These are phyloP conservation scores for Cylindrodendrum hubeiense DNA, from an alignment of 2,329 filamentous ascomycete species.

Conservation along the genomic window DNA sequence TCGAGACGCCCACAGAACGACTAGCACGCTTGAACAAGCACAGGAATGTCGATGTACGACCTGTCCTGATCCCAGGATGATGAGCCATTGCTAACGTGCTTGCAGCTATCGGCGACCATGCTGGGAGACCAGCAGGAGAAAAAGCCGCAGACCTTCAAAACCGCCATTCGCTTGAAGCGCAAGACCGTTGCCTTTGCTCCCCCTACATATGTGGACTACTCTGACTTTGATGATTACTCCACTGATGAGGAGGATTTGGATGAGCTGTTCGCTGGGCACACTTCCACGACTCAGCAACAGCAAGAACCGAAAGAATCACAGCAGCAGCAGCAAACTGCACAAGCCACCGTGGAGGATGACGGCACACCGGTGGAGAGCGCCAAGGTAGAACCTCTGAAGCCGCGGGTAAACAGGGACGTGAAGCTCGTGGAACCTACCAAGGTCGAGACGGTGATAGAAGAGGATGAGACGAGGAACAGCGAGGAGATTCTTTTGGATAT, in stretches of 20 bases:
- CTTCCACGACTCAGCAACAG: slow-evolving; percentile 43
- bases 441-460: slow-evolving; percentile 51
- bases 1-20: slow-evolving; percentile 96
- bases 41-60: slow-evolving; percentile 91
- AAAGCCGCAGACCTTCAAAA: slow-evolving; percentile 84
- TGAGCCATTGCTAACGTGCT: slow-evolving; percentile 23
- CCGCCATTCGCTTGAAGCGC: slow-evolving; percentile 80
- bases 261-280: slow-evolving; percentile 55
- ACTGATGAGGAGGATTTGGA: slow-evolving; percentile 75
- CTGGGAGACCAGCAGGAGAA: slow-evolving; percentile 78
- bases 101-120: slow-evolving; percentile 72
- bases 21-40: slow-evolving; percentile 96
- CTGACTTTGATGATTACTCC: slow-evolving; percentile 88
- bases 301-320: slow-evolving; percentile 48
- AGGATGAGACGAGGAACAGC: slow-evolving; percentile 60
- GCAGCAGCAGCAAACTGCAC: slow-evolving; percentile 45
- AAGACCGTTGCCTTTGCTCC: slow-evolving; percentile 90
- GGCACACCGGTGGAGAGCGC: slow-evolving; percentile 63
- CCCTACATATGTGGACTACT: slow-evolving; percentile 89
- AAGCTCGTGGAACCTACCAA: slow-evolving; percentile 50
- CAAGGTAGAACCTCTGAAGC: slow-evolving; percentile 68
- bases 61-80: background rate
- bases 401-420: slow-evolving; percentile 57
- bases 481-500: slow-evolving; percentile 76
- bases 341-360: slow-evolving; percentile 46